Evolutionary conservation across 192 early-diverging fungal genomes (phyloP).

Genomic region (Coemansia sp.): DNA sequence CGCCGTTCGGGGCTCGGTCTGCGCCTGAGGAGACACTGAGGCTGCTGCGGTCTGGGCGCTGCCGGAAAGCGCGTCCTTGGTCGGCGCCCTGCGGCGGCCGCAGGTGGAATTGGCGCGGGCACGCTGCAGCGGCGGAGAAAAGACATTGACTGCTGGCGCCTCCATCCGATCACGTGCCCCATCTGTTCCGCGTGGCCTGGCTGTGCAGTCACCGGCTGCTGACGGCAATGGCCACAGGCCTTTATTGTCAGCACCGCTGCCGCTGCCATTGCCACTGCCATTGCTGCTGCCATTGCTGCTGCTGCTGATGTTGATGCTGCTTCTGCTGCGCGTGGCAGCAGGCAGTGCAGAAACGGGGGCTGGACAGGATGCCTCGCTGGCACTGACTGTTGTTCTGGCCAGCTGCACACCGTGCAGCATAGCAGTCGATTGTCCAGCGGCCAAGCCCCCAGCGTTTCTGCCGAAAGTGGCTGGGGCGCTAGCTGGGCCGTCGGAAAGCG

Average conservation of each 20-base stretch:
- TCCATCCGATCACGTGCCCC: not conserved
- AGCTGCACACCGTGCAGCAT: slow-evolving; percentile 3
- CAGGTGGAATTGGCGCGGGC: slow-evolving; percentile 2
- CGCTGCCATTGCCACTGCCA: no score
- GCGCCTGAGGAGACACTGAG: not conserved
- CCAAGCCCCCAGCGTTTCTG: slow-evolving; percentile 5
- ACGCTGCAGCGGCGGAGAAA: not conserved
- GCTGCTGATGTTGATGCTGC: slow-evolving; percentile 7
- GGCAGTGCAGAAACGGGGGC: slow-evolving; percentile 2
- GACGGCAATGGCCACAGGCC: not conserved
- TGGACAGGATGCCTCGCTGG: slow-evolving; percentile 2
- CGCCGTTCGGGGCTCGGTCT: not conserved
- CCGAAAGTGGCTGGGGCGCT: slow-evolving; percentile 8
- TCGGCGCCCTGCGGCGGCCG: slow-evolving; percentile 5
- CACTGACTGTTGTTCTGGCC: not conserved
- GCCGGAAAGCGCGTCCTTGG: not conserved
- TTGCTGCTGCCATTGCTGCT: slow-evolving; percentile 3
- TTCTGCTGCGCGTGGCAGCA: not conserved
- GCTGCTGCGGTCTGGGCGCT: not conserved
- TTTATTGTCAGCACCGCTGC: not conserved
- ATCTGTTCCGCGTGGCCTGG: slow-evolving; percentile 4
- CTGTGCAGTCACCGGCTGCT: slow-evolving; percentile 3
- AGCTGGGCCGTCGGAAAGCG: not conserved
- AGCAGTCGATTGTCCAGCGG: slow-evolving; percentile 3
- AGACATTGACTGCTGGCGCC: slow-evolving; percentile 1